These are phyloP conservation scores for Globisporangium cystogenes DNA, from an alignment of 352 stramenopile species.

Conservation along the genomic window DNA sequence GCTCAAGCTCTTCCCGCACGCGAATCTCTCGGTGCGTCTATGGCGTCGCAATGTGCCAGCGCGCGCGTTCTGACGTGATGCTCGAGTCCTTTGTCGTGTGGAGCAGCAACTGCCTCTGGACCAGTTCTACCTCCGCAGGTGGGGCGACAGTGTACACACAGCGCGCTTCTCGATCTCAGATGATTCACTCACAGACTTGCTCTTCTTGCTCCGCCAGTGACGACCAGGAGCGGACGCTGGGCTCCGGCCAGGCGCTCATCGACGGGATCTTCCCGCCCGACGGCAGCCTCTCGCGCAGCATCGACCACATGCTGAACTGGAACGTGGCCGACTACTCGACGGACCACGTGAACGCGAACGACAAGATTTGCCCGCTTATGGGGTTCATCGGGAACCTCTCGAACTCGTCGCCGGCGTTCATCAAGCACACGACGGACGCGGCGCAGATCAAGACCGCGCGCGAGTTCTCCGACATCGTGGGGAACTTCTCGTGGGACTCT, in stretches of 20 bases:
- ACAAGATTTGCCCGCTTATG: conserved; percentile 78
- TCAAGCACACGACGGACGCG: conserved; percentile 39
- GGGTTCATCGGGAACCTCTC: conserved; percentile 57
- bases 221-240: conserved; percentile 78
- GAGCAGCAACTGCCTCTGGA: conserved; percentile 26
- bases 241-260: conserved; percentile 76
- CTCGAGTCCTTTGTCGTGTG: no score
- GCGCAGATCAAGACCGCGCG: conserved; percentile 41
- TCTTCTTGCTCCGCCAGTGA: conserved; percentile 26
- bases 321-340: conserved; percentile 68
- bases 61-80: not conserved
- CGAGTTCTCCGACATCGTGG: conserved; percentile 56
- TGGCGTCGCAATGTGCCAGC: not conserved
- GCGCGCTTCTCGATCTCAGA: not conserved
- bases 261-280: conserved; percentile 76
- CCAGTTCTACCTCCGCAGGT: conserved; percentile 68
- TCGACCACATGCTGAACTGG: conserved; percentile 72
- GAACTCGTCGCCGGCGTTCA: conserved; percentile 49
- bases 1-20: conserved; percentile 63
- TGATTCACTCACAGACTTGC: not conserved
- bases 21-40: conserved; percentile 53
- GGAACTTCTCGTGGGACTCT: conserved; percentile 77
- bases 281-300: conserved; percentile 26
- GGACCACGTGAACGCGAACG: conserved; percentile 77
- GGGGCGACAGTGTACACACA: not conserved